Evolutionary conservation across 1,139 yeast species (phyloP).

Genomic region (Eremothecium sinecaudum): DNA sequence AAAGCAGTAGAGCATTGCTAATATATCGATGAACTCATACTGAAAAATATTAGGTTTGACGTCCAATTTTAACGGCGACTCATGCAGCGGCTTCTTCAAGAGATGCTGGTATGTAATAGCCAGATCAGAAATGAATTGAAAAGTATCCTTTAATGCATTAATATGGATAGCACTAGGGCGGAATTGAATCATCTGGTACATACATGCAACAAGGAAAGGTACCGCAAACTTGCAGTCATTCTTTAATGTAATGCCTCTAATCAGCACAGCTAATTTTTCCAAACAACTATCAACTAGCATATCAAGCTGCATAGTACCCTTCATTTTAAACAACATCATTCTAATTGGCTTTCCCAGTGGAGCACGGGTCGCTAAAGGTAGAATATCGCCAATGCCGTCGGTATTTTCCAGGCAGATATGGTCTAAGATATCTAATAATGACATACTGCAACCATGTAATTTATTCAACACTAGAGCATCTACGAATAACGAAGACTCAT

Average conservation of each 20-base stretch:
- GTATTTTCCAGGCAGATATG: conserved; percentile 36
- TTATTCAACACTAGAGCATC: conserved; percentile 33
- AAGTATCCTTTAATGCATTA: conserved; percentile 27
- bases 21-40: conserved; percentile 39
- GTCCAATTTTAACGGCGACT: conserved; percentile 14
- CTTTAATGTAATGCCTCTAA: conserved; percentile 21
- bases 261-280: conserved; percentile 31
- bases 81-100: conserved; percentile 21
- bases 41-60: conserved; percentile 28
- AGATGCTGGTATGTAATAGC: conserved; percentile 22
- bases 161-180: conserved; percentile 47
- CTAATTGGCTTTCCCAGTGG: conserved; percentile 27
- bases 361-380: conserved; percentile 28
- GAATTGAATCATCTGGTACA: conserved; percentile 45
- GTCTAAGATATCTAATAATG: conserved; percentile 43
- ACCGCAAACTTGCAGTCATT: conserved; percentile 30
- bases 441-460: conserved; percentile 41
- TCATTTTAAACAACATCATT: conserved; percentile 16
- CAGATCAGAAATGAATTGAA: conserved; percentile 22
- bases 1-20: conserved; percentile 41
- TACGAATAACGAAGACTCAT: conserved; percentile 36
- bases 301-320: conserved; percentile 17
- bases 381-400: conserved; percentile 28
- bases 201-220: conserved; percentile 47
- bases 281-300: conserved; percentile 31